Base-by-base conservation (phyloP, 1,284 basidiomycete genomes). In the Microstroma glucosiphilum region DNA sequence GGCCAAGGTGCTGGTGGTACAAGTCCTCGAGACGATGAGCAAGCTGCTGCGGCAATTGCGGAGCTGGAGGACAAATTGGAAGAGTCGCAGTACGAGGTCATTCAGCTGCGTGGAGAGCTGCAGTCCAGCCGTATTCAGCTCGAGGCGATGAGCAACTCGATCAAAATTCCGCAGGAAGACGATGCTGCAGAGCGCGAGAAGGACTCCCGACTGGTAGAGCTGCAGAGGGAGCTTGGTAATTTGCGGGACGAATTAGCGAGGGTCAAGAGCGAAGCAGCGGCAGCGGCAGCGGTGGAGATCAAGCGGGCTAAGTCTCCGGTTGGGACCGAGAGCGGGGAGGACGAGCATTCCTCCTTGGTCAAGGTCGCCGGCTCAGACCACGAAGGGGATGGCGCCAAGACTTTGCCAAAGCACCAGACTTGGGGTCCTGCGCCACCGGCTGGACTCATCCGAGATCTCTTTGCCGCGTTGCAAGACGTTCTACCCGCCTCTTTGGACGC, bases 191-290 rank as follows among this genome's bases (percentile, higher is more conserved):
- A 26, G 25, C 26, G n/a, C 40, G 23, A 55, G 37, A 17, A 17
- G n/a, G 17, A 19, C n/a, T n/a, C 56, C 60, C n/a, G 17, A 43
- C 12, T 21, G 15, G 53, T 63, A 12, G 49, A 67, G 37, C 59
- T 74, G n/a, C 72, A 77, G 62, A 73, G 68, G 46, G 71, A 72
- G 53, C 68, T 70, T 13, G 67, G 67, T 17, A 70, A 71, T 30
- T 68, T 77, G 49, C 73, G 70, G 58, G 65, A 71, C 40, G 75
- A 75, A 48, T 65, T 77, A 15, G 60, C 63, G 43, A 59, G 65
- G 8, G 59, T 54, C 6, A 48, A 48, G 43, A 17, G 21, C 17
- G 43, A 21, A 17, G 43, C 17, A 48, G 43, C 43, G 3, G 43
- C 43, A 3, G 43, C 43, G 3, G 43, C 43, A 6, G 43, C 43